Evolutionary conservation across 345 rosid genomes (phyloP).

Genomic region (Jatropha curcas): DNA sequence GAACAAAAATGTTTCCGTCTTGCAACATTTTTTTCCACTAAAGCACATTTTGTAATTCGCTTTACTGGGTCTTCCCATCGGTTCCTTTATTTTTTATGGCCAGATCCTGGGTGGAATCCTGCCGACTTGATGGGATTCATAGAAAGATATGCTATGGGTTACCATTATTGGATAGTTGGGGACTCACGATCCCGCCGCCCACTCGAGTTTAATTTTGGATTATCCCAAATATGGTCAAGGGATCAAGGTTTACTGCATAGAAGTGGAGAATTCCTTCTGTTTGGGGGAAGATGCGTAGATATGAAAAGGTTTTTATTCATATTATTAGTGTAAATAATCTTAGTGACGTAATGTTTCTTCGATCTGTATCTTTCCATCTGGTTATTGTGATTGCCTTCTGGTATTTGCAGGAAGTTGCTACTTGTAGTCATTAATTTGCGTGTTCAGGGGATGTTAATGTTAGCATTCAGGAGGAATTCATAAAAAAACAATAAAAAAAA

Average conservation of each 20-base stretch:
- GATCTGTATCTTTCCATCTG: constrained; percentile 32
- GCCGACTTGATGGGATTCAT: constrained; percentile 87
- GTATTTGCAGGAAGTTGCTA: background rate
- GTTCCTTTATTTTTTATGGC: constrained; percentile 80
- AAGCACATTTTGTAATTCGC: constrained; percentile 80
- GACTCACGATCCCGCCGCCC: constrained; percentile 87
- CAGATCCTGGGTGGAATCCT: constrained; percentile 96
- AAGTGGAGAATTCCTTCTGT: constrained; percentile 77
- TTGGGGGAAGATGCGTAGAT: constrained; percentile 31
- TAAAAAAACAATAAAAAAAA: too few relatives aligned
- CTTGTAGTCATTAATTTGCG: background rate
- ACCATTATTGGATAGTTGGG: constrained; percentile 70
- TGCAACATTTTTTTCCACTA: constrained; percentile 85
- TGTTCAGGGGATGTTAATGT: constrained; percentile 25
- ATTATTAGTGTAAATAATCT: constrained; percentile 25
- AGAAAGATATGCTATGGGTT: constrained; percentile 84
- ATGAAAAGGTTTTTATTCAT: constrained; percentile 20
- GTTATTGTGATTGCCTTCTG: background rate
- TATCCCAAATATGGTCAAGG: constrained; percentile 81
- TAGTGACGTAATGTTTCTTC: constrained; percentile 17
- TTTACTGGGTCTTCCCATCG: constrained; percentile 66
- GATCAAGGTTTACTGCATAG: constrained; percentile 86
- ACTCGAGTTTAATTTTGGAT: constrained; percentile 65
- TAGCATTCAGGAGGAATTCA: constrained; percentile 13
- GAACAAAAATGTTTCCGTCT: constrained; percentile 61